Percentiles rank a stretch among this genome's conserved stretches.
phyloP scores from a whole-genome alignment of 371 early-diverging fungal genomes.

The Rhizopus sp. region DNA sequence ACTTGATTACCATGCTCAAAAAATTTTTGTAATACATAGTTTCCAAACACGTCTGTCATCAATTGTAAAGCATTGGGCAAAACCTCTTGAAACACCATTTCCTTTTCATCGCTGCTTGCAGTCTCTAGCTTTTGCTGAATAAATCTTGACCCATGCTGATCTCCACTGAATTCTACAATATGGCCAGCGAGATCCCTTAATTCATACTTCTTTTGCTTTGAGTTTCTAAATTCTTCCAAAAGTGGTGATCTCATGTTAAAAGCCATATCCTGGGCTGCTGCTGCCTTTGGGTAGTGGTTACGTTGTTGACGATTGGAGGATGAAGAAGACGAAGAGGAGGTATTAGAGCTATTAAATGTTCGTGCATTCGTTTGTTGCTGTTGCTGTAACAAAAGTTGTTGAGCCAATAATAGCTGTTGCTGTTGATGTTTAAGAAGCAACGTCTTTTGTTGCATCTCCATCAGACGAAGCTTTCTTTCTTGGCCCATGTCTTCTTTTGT shows the following conservation, averaged over 20 bases:
- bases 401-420: constrained; percentile 52
- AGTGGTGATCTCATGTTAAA: constrained; percentile 62
- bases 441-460: constrained; percentile 57
- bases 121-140: constrained; percentile 56
- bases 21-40: constrained; percentile 99
- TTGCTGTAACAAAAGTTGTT: constrained; percentile 39
- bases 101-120: constrained; percentile 90
- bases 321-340: not conserved
- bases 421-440: constrained; percentile 53
- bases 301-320: no score
- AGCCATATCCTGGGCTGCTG: constrained; percentile 8
- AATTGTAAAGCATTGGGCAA: constrained; percentile 89
- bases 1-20: constrained; percentile 94
- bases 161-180: constrained; percentile 96
- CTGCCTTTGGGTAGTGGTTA: no score
- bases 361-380: not conserved
- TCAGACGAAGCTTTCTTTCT: constrained; percentile 52
- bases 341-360: not conserved
- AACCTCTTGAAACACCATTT: constrained; percentile 95
- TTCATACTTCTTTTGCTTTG: constrained; percentile 92
- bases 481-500: constrained; percentile 16
- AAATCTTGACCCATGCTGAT: constrained; percentile 96
- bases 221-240: constrained; percentile 92
- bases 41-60: constrained; percentile 99
- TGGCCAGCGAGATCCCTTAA: constrained; percentile 89